Evolutionary conservation across 225 moss, liverwort and hornwort species (phyloP).

Genomic region (Pseudisothecium myosuroides): DNA sequence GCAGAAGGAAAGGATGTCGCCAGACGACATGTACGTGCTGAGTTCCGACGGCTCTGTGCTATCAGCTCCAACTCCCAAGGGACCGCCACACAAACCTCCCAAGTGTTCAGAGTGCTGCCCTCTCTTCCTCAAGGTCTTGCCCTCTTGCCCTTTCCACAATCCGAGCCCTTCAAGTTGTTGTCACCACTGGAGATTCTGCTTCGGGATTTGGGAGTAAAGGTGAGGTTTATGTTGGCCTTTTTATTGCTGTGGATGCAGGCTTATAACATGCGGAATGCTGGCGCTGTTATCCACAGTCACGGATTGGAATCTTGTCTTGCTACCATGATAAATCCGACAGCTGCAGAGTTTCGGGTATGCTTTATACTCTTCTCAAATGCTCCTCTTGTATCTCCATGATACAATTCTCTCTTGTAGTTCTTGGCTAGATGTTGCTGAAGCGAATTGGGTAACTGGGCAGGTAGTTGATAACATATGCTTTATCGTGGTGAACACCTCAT

Average conservation of each 20-base stretch:
- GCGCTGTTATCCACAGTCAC: slow-evolving; percentile 98
- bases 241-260: slow-evolving; percentile 33
- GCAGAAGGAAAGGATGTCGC: slow-evolving; percentile 92
- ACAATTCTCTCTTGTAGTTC: background rate
- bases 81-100: slow-evolving; percentile 78
- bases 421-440: background rate
- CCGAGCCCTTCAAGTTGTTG: background rate
- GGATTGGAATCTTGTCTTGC: slow-evolving; percentile 89
- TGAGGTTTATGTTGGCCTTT: background rate
- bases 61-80: slow-evolving; percentile 53
- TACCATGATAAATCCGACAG: slow-evolving; percentile 90
- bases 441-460: background rate
- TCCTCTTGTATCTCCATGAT: background rate
- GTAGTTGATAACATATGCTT: background rate
- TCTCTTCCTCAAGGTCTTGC: slow-evolving; percentile 82
- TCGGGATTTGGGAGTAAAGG: background rate
- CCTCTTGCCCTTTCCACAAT: background rate
- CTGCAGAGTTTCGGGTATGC: slow-evolving; percentile 76
- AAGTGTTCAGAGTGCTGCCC: slow-evolving; percentile 97
- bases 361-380: background rate
- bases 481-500: background rate
- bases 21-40: slow-evolving; percentile 87
- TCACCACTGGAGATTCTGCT: background rate
- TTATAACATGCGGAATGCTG: slow-evolving; percentile 80
- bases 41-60: slow-evolving; percentile 58